Evolutionary conservation across 305 asterid genomes (phyloP).

Genomic region (Fraxinus greggii): DNA sequence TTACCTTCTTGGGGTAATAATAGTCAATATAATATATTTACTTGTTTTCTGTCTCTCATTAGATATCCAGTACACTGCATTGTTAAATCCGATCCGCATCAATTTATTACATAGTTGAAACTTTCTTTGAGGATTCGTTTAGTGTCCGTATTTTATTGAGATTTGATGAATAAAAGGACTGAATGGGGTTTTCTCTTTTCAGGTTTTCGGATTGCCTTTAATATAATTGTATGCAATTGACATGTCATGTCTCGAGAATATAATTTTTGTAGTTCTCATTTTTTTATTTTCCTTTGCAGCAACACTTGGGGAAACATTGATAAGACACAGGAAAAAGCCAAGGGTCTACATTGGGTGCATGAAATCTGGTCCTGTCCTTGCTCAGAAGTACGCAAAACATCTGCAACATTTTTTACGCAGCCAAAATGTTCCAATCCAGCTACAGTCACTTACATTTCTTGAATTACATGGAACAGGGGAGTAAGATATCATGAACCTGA

Average conservation of each 20-base stretch:
- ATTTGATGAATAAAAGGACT: neutral
- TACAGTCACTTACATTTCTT: conserved; percentile 11
- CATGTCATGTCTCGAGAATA: neutral
- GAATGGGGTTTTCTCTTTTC: neutral
- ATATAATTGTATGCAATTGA: neutral
- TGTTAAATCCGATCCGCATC: neutral
- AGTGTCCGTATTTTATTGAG: neutral
- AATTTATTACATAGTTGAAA: neutral
- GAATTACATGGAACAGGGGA: conserved; percentile 55
- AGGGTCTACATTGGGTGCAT: conserved; percentile 81
- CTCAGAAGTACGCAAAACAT: conserved; percentile 57
- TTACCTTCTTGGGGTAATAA: neutral
- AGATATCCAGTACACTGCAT: neutral
- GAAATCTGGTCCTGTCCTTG: conserved; percentile 96
- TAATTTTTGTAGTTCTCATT: neutral
- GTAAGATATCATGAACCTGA: conserved; percentile 96
- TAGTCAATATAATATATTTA: neutral
- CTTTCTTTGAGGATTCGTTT: neutral
- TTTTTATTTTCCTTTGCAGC: conserved; percentile 46
- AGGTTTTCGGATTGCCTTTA: neutral
- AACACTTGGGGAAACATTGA: conserved; percentile 72
- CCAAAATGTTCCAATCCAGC: neutral
- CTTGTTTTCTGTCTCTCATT: neutral
- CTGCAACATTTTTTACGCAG: neutral
- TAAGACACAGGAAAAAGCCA: conserved; percentile 62